Evolutionary conservation across 148 eudicot species (phyloP), one percentile per base, ranked within the genome.

Genomic region (Silene conica): DNA sequence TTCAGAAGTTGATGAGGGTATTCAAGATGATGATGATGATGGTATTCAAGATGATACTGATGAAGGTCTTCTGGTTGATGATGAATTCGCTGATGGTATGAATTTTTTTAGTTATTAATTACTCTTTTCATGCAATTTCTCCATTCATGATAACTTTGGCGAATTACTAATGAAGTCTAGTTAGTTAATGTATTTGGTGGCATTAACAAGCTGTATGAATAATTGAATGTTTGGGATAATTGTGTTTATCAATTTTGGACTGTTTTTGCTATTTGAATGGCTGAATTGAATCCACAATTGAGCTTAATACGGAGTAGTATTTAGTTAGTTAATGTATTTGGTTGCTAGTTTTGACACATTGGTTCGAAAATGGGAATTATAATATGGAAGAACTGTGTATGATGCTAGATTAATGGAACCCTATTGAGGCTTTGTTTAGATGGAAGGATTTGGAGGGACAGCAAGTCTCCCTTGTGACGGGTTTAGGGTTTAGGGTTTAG

Each of bases 81-180:
- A 75, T 80, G 93, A 86, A n/a, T 80, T 86, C 62, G 84, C 71
- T 20, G 87, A 85, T 72, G 91, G 89, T 88, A 82, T 58, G 9
- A 21, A 6, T 26, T 43, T 74, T 6, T 3, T 31, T 31, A 1
- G 4, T 31, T 31, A 31, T 31, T 31, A 31, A 2, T n/a, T n/a
- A n/a, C n/a, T n/a, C n/a, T n/a, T n/a, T n/a, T n/a, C n/a, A n/a
- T n/a, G n/a, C n/a, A n/a, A n/a, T n/a, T n/a, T n/a, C n/a, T n/a
- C n/a, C n/a, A n/a, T n/a, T n/a, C n/a, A n/a, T n/a, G n/a, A n/a
- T n/a, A n/a, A n/a, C n/a, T n/a, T n/a, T n/a, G n/a, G n/a, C n/a
- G n/a, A n/a, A n/a, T n/a, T n/a, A n/a, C n/a, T n/a, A n/a, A n/a
- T n/a, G n/a, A n/a, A n/a, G n/a, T n/a, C n/a, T n/a, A n/a, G n/a